These are phyloP conservation scores for Phytophthora rubi DNA, from an alignment of 352 stramenopile species.

Conservation along the genomic window DNA sequence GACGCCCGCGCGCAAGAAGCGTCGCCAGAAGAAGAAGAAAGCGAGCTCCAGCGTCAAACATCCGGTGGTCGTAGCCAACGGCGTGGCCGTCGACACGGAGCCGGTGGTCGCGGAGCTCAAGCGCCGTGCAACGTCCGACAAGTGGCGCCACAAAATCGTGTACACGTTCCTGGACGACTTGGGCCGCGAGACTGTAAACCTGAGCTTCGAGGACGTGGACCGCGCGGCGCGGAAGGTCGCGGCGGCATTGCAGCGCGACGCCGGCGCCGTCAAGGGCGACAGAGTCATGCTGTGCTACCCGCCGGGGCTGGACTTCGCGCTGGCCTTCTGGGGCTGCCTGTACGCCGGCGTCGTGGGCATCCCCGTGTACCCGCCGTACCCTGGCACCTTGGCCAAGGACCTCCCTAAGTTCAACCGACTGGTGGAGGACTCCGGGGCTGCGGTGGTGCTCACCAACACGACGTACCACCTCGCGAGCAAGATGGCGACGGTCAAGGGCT, in stretches of 20 bases:
- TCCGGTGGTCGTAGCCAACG: conserved; percentile 41
- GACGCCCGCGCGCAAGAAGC: conserved; percentile 43
- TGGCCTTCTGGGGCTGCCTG: conserved; percentile 83
- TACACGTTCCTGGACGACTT: conserved; percentile 85
- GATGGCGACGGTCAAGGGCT: conserved; percentile 82
- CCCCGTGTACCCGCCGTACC: conserved; percentile 81
- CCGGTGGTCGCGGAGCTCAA: conserved; percentile 60
- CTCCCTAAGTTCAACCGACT: conserved; percentile 83
- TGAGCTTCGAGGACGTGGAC: conserved; percentile 79
- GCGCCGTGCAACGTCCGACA: conserved; percentile 40
- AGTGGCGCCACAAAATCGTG: conserved; percentile 70
- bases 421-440: conserved; percentile 70
- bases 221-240: conserved; percentile 64
- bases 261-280: conserved; percentile 60
- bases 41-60: conserved; percentile 4
- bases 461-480: conserved; percentile 84
- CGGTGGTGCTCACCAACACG: conserved; percentile 74
- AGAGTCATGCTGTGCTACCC: conserved; percentile 83
- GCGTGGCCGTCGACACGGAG: conserved; percentile 41
- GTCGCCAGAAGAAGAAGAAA: conserved; percentile 28
- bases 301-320: conserved; percentile 74
- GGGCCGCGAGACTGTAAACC: conserved; percentile 68
- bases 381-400: conserved; percentile 74
- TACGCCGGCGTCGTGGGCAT: conserved; percentile 77
- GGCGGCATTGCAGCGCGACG: conserved; percentile 61